phyloP scores from a whole-genome alignment of 2,329 filamentous ascomycete genomes.

The Paracoccidioides brasiliensis region DNA sequence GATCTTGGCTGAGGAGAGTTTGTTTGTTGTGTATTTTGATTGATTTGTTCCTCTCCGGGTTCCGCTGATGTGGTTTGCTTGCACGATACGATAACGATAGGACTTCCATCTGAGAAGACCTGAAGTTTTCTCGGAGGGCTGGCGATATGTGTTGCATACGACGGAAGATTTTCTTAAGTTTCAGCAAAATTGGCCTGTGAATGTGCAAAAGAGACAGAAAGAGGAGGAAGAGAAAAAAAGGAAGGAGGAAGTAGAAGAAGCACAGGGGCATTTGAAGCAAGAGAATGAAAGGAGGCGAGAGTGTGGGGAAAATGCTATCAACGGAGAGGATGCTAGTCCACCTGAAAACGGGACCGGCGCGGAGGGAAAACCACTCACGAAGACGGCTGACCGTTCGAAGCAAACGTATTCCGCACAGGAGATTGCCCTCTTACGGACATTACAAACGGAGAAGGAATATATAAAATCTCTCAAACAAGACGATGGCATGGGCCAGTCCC shows the following conservation, averaged over 20 bases:
- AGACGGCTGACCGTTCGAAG: conserved; percentile 13
- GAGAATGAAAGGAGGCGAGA: conserved; percentile 20
- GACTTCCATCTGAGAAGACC: conserved; percentile 35
- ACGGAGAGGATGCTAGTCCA: conserved; percentile 7
- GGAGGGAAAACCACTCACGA: conserved; percentile 16
- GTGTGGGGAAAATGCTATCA: conserved; percentile 18
- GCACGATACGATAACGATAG: conserved; percentile 11
- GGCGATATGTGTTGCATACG: conserved; percentile 38
- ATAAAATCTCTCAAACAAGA: conserved; percentile 30
- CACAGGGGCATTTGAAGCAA: conserved; percentile 8
- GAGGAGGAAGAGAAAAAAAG: conserved; percentile 18
- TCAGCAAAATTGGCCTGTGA: conserved; percentile 37
- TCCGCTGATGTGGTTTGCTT: background rate
- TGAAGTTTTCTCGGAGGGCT: conserved; percentile 33
- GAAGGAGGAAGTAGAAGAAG: conserved; percentile 13
- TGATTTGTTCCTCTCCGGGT: background rate
- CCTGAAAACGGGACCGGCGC: conserved; percentile 11
- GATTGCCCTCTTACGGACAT: conserved; percentile 28
- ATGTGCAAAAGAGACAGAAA: conserved; percentile 27
- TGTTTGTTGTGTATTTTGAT: background rate
- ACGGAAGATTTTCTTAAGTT: conserved; percentile 40
- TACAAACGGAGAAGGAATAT: conserved; percentile 35
- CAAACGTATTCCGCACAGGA: conserved; percentile 32
- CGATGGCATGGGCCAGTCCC: conserved; percentile 29
- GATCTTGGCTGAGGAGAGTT: background rate